Conservation (phyloP, 2,329 filamentous ascomycete genomes). For the Colletotrichum cuscutae region DNA sequence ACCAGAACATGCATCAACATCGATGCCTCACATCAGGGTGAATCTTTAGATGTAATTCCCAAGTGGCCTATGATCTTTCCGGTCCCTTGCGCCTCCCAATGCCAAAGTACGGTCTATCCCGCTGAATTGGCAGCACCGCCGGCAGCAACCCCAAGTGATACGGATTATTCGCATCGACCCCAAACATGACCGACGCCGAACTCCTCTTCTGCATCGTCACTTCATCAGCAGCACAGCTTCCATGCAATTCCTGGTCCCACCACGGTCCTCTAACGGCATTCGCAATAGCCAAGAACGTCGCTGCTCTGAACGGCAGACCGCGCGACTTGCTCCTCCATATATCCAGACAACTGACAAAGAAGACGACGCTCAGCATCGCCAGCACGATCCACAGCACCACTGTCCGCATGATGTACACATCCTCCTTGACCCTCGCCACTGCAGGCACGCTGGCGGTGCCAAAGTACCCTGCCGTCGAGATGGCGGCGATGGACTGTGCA, state of each 20-base stretch:
- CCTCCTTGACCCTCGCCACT: background rate
- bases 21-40: background rate
- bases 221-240: conserved; percentile 18
- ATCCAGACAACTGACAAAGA: conserved; percentile 8
- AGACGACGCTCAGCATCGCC: conserved; percentile 2
- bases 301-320: conserved; percentile 5
- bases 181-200: conserved; percentile 9
- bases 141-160: conserved; percentile 4
- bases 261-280: conserved; percentile 17
- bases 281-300: conserved; percentile 18
- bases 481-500: conserved; percentile 2
- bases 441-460: conserved; percentile 10
- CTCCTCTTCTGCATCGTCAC: conserved; percentile 9
- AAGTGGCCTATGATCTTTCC: too few species aligned
- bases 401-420: conserved; percentile 12
- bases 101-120: background rate
- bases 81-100: background rate
- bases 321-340: conserved; percentile 21
- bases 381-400: conserved; percentile 10
- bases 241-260: conserved; percentile 17
- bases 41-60: background rate
- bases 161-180: background rate
- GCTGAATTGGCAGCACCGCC: conserved; percentile 12
- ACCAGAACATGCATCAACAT: background rate
- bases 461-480: conserved; percentile 14